Evolutionary conservation across 2,329 filamentous ascomycete genomes (phyloP).

Genomic region (Fusarium sp.): DNA sequence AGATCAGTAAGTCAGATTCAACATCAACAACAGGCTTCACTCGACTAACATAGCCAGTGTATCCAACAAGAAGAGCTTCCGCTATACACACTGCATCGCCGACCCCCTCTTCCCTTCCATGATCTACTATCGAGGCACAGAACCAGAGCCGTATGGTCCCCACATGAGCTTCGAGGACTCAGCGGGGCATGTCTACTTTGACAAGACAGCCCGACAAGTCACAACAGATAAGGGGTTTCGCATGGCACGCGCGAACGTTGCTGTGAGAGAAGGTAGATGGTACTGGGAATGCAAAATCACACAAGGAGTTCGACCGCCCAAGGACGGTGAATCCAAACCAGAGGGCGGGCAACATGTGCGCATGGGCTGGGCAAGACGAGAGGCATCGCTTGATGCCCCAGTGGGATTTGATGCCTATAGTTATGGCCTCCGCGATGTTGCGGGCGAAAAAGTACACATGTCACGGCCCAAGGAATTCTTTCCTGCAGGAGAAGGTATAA

Average conservation of each 20-base stretch:
- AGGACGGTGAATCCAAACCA: conserved; percentile 58
- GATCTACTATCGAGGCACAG: conserved; percentile 89
- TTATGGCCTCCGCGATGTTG: conserved; percentile 90
- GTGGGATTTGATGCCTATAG: conserved; percentile 93
- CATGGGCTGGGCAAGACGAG: conserved; percentile 85
- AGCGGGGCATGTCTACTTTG: conserved; percentile 85
- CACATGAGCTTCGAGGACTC: conserved; percentile 95
- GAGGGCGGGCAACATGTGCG: conserved; percentile 75
- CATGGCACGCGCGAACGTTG: conserved; percentile 90
- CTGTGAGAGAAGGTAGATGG: conserved; percentile 87
- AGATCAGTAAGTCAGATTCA: conserved; percentile 66
- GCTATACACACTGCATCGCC: conserved; percentile 91
- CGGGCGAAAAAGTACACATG: conserved; percentile 92
- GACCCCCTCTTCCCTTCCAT: conserved; percentile 88
- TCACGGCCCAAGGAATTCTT: conserved; percentile 94
- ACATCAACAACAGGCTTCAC: not conserved
- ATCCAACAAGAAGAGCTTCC: conserved; percentile 79
- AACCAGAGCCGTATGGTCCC: conserved; percentile 83
- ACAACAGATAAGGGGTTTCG: conserved; percentile 95
- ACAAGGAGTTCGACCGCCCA: conserved; percentile 70
- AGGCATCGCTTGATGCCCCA: conserved; percentile 84
- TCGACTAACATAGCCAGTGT: conserved; percentile 56
- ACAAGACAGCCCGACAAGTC: conserved; percentile 78
- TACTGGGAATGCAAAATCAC: conserved; percentile 96
- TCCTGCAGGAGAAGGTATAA: conserved; percentile 79